phyloP scores from a whole-genome alignment of 2,329 filamentous ascomycete species.

The Apiospora koreana region DNA sequence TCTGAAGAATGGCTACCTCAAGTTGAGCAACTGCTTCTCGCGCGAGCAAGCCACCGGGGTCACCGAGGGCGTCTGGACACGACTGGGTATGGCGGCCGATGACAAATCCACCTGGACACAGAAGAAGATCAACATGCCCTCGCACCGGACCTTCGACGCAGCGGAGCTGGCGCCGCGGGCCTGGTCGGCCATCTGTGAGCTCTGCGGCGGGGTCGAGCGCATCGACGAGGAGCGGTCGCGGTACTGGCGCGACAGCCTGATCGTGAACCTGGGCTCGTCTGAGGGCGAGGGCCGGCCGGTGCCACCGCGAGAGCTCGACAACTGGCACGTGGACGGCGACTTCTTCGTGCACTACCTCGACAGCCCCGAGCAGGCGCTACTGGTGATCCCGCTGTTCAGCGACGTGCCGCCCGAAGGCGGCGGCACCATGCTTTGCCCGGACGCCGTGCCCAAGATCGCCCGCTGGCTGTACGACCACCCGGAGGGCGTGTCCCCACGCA shows the following conservation, averaged over 20 bases:
- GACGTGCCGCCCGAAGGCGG: constrained; percentile 62
- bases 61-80: constrained; percentile 59
- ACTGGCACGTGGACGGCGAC: constrained; percentile 72
- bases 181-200: constrained; percentile 66
- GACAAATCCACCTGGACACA: constrained; percentile 67
- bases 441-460: constrained; percentile 59
- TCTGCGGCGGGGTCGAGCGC: constrained; percentile 63
- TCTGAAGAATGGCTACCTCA: constrained; percentile 56
- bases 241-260: constrained; percentile 68
- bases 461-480: constrained; percentile 61
- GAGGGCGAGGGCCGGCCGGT: constrained; percentile 51
- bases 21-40: constrained; percentile 48
- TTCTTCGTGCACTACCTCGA: constrained; percentile 75
- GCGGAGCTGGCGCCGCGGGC: constrained; percentile 62
- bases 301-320: constrained; percentile 52
- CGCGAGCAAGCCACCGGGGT: constrained; percentile 30
- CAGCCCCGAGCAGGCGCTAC: constrained; percentile 66
- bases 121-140: constrained; percentile 65
- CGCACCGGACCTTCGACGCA: constrained; percentile 55
- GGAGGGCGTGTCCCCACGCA: constrained; percentile 65
- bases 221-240: constrained; percentile 45
- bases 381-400: constrained; percentile 69
- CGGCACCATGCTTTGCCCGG: constrained; percentile 65
- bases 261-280: constrained; percentile 66
- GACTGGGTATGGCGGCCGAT: constrained; percentile 63